Base-by-base conservation (phyloP, 768 basidiomycete species). In the Suillus brevipes region DNA sequence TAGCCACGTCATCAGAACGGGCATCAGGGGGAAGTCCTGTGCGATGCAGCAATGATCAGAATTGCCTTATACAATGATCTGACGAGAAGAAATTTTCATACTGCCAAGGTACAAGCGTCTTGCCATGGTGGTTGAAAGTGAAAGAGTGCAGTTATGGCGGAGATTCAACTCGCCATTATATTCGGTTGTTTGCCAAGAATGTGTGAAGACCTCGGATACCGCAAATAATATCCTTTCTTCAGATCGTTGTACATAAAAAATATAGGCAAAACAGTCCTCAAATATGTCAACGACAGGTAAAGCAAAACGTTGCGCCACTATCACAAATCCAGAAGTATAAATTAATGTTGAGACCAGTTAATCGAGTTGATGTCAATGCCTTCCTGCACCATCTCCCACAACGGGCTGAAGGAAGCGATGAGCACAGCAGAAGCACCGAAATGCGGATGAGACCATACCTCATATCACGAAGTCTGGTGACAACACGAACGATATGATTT, bases 331-430 rank as follows among this genome's bases (percentile, higher is more conserved):
- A 31, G 61, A 31, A 58, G 16, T 57, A 63, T 61, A 64, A 58
- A 61, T 79, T 77, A 85, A 68, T 84, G 83, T 64, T 83, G 92
- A 55, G 92, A 91, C 96, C 96, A 98, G 78, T 98, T 86, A 75
- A 99, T 99, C 20, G 91, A 84, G 74, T 89, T 95, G 70, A 99
- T 86, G 76, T 99, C 97, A 65, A 99, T 96, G 50, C 97, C 97
- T 75, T 99, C 97, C 79, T 97, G 95, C 18, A 99, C 96, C 96
- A 99, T 98, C 80, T 99, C 97, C 97, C 97, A 99, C 62, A 99
- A 79, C 40, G 97, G 97, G 73, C 94, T 94, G 67, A 1, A 60
- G 34, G 28, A 45, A 56, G 58, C 31, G 37, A 31, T 60, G 58
- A 61, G 59, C 58, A 71, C 36, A 68, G 59, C 37, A 66, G 60